phyloP scores from a whole-genome alignment of 371 early-diverging fungal species.

The Mortierella sp. region DNA sequence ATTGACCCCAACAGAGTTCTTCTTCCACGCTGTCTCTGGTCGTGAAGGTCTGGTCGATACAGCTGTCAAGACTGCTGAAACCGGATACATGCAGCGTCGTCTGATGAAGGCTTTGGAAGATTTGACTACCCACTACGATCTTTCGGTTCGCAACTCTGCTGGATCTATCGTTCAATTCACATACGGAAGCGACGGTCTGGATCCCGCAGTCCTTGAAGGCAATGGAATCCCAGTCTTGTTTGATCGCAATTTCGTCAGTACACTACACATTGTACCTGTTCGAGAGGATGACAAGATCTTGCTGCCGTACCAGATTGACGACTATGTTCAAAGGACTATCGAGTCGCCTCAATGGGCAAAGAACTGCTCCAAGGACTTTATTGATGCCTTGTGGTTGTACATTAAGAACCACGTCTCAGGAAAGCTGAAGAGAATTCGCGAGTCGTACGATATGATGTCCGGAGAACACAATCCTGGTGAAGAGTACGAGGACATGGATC shows the following conservation, averaged over 20 bases:
- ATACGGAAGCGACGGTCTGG: slow-evolving; percentile 99
- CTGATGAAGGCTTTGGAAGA: slow-evolving; percentile 99
- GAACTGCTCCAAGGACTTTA: slow-evolving; percentile 76
- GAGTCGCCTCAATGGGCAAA: slow-evolving; percentile 64
- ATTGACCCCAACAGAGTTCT: slow-evolving; percentile 95
- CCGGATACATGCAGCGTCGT: slow-evolving; percentile 99
- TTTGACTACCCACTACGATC: slow-evolving; percentile 94
- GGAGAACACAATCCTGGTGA: slow-evolving; percentile 69
- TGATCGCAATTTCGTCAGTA: slow-evolving; percentile 81
- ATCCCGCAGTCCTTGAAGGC: slow-evolving; percentile 96
- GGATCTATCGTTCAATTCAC: slow-evolving; percentile 96
- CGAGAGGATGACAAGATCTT: slow-evolving; percentile 52
- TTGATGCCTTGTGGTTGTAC: slow-evolving; percentile 65
- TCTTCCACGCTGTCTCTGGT: slow-evolving; percentile 99
- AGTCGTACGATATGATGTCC: slow-evolving; percentile 60
- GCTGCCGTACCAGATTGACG: slow-evolving; percentile 79
- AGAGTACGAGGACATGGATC: slow-evolving; percentile 72
- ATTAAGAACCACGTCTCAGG: slow-evolving; percentile 66
- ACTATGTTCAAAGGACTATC: slow-evolving; percentile 63
- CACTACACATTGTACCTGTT: slow-evolving; percentile 53
- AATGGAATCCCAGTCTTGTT: slow-evolving; percentile 93
- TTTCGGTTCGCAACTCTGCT: slow-evolving; percentile 94
- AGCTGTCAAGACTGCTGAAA: slow-evolving; percentile 99
- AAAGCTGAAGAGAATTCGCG: slow-evolving; percentile 60
- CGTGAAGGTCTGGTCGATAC: slow-evolving; percentile 99